Percentiles rank a stretch among this genome's conserved stretches.
phyloP scores from a whole-genome alignment of 2,329 filamentous ascomycete species.

The Trichoderma atrobrunneum region DNA sequence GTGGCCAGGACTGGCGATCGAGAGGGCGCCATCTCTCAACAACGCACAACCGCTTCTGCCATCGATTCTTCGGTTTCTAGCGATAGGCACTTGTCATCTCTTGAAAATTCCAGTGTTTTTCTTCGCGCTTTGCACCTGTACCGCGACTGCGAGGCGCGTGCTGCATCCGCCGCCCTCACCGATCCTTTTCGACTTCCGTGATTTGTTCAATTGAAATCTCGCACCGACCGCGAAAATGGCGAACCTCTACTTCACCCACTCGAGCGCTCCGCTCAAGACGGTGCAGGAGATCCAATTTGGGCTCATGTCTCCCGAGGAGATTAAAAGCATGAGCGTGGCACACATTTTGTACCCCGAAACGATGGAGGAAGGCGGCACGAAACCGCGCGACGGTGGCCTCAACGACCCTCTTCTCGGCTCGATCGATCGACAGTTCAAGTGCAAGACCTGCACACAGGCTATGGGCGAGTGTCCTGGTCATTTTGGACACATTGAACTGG shows the following conservation, averaged over 20 bases:
- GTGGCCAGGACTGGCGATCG: conserved; percentile 45
- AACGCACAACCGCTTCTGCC: conserved; percentile 31
- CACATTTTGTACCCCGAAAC: conserved; percentile 98
- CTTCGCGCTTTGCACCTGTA: conserved; percentile 14
- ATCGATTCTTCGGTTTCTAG: conserved; percentile 32
- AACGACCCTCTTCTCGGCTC: conserved; percentile 96
- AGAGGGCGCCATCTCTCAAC: conserved; percentile 42
- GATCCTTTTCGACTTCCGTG: conserved; percentile 19
- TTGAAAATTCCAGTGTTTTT: conserved; percentile 27
- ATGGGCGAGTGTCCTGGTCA: conserved; percentile 97
- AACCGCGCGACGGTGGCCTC: conserved; percentile 84
- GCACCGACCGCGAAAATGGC: conserved; percentile 64
- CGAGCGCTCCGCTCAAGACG: conserved; percentile 92
- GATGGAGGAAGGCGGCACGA: conserved; percentile 93
- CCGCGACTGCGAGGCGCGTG: conserved; percentile 23
- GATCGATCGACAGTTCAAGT: conserved; percentile 93
- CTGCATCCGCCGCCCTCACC: conserved; percentile 21
- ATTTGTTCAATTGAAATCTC: conserved; percentile 1
- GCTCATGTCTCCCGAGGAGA: conserved; percentile 94
- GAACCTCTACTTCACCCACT: conserved; percentile 86
- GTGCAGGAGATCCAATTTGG: conserved; percentile 99
- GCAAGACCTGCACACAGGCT: conserved; percentile 91
- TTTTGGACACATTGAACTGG: conserved; percentile 97
- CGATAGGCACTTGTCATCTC: conserved; percentile 26
- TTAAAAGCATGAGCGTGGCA: conserved; percentile 97